phyloP scores from a whole-genome alignment of 148 eudicot genomes.

The Amaranthus hypochondriacus region DNA sequence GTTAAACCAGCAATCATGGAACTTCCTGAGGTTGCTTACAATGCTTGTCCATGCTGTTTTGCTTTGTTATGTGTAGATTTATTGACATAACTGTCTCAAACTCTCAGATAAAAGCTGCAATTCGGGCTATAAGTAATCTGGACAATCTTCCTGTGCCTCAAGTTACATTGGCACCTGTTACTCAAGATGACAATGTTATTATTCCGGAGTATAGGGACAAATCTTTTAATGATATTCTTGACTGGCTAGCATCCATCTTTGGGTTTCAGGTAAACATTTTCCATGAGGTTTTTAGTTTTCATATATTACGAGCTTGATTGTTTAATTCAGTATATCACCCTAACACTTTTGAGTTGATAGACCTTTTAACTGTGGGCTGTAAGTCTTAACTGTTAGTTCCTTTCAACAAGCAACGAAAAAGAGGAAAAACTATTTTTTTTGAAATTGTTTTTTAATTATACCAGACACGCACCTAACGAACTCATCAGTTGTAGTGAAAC shows the following conservation, averaged over 20 bases:
- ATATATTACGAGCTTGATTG: neutral
- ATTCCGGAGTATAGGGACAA: constrained; percentile 56
- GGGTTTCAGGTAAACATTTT: constrained; percentile 74
- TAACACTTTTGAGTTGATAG: no score
- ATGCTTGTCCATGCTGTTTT: constrained; percentile 7
- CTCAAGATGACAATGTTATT: constrained; percentile 34
- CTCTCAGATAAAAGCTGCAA: constrained; percentile 77
- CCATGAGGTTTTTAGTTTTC: constrained; percentile 3
- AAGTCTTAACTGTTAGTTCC: no score
- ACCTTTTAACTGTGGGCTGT: no score
- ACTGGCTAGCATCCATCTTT: constrained; percentile 79
- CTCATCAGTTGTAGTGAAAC: no score
- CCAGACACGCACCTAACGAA: no score
- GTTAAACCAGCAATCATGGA: constrained; percentile 93
- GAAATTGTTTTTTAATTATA: no score
- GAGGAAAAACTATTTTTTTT: no score
- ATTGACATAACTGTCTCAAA: constrained; percentile 4
- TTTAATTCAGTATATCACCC: no score
- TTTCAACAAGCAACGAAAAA: no score
- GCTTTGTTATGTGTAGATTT: constrained; percentile 3
- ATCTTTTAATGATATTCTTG: constrained; percentile 68
- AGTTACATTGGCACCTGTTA: constrained; percentile 23
- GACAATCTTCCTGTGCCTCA: constrained; percentile 65
- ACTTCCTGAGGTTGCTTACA: constrained; percentile 75
- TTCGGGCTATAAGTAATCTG: constrained; percentile 59